These are phyloP conservation scores for Oryza meyeriana DNA, from an alignment of 176 grass and related monocot genomes.

Conservation along the genomic window DNA sequence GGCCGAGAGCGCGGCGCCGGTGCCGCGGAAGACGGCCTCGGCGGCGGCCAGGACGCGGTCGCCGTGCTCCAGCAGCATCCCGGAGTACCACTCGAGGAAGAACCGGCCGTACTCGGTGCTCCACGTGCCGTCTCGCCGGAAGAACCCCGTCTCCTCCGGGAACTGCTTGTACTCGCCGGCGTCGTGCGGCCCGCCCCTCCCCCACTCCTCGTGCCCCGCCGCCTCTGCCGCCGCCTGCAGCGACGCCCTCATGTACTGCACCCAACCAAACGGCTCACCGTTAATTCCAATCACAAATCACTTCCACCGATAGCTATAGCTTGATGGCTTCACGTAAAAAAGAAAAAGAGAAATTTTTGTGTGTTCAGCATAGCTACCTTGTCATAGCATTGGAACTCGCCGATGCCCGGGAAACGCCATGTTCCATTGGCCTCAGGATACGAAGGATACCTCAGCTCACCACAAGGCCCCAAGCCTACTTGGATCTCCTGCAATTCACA, in stretches of 20 bases:
- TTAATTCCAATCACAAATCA: not conserved
- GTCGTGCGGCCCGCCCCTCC: conserved; percentile 70
- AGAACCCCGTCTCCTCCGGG: conserved; percentile 95
- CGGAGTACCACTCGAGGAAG: conserved; percentile 89
- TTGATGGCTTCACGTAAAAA: not conserved
- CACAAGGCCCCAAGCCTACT: conserved; percentile 93
- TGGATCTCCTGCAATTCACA: conserved; percentile 71
- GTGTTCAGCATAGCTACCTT: conserved; percentile 35
- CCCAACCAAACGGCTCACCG: not conserved
- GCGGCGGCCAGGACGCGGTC: conserved; percentile 72
- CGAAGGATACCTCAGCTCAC: conserved; percentile 93
- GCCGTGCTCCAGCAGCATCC: conserved; percentile 83
- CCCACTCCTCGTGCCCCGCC: conserved; percentile 68
- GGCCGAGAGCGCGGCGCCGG: conserved; percentile 62
- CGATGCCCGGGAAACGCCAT: conserved; percentile 92
- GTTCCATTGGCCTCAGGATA: conserved; percentile 95
- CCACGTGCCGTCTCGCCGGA: conserved; percentile 88
- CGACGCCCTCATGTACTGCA: conserved; percentile 89
- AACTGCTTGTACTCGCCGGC: conserved; percentile 95
- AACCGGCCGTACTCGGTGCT: conserved; percentile 85
- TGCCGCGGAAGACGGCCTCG: conserved; percentile 69
- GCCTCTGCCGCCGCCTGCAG: conserved; percentile 54
- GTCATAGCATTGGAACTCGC: conserved; percentile 94
- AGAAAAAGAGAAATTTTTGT: not conserved
- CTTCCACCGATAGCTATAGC: not conserved